Evolutionary conservation across 2,329 filamentous ascomycete species (phyloP), one percentile per base, ranked within the genome.

Genomic region (Tympanopsis confertula): DNA sequence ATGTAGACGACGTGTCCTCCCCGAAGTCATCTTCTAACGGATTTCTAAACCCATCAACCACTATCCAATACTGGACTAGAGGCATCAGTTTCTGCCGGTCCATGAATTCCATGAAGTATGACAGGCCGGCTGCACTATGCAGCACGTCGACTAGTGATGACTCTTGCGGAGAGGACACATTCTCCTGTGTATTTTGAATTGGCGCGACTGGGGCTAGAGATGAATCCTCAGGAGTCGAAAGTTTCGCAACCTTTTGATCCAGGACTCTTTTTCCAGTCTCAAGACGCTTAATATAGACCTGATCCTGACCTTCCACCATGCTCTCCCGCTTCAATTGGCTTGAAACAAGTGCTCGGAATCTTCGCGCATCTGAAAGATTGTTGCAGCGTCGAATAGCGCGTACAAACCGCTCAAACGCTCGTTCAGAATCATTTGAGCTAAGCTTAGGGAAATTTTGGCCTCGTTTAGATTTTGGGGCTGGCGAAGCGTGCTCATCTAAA

Each of bases 91-190:
- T 71, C 53, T 88, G 83, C 30, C 91, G 79, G 55, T 98, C 91
- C 91, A 98, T 98, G 52, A 87, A 96, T 55, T 98, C 91, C 91
- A 98, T 98, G 62, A 98, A 96, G 55, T 94, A 98, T 2, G 91
- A 96, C 5, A 98, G 68, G 1, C 86, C 89, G 1, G 89, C 83
- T 2, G 91, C 76, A 56, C 93, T 87, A 47, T 88, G 82, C 41
- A 98, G 68, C n/a, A 98, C 69, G 45, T 96, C 87, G 12, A 80
- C 74, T 2, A 96, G 66, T 1, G 84, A 79, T 5, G 82, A 81
- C 47, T 83, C 82, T 45, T 87, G 45, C 14, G 47, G 44, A 13
- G 45, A 42, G 42, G 3, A 55, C 57, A 36, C 63, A 63, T 39
- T 71, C 73, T 15, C 77, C 17, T 10, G 10, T n/a, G n/a, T n/a